A percentile compares a stretch with the other conserved stretches of the same genome.
Conservation (phyloP, 352 stramenopile genomes). For the Pythium apleroticum region DNA sequence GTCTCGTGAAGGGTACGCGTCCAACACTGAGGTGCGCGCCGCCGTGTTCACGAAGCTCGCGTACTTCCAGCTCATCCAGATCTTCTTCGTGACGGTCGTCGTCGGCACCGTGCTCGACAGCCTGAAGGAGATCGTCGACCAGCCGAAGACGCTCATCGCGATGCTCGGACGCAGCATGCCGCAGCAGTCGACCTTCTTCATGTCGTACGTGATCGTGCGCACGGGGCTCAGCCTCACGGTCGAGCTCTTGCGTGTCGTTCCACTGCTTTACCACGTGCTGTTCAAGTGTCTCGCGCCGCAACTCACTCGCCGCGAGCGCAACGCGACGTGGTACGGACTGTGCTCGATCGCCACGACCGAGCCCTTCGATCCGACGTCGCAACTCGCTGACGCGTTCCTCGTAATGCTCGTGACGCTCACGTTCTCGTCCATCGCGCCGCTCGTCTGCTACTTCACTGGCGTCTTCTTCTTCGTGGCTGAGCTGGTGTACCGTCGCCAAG, state of each 20-base stretch:
- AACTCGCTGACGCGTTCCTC: slow-evolving; percentile 64
- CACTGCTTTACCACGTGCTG: slow-evolving; percentile 43
- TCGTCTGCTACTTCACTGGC: slow-evolving; percentile 75
- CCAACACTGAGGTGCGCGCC: slow-evolving; percentile 60
- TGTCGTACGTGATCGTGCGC: slow-evolving; percentile 77
- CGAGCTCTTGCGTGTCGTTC: slow-evolving; percentile 64
- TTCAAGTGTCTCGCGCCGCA: slow-evolving; percentile 63
- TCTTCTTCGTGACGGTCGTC: slow-evolving; percentile 81
- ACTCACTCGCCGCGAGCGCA: slow-evolving; percentile 56
- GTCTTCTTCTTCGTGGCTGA: slow-evolving; percentile 74
- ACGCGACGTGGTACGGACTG: slow-evolving; percentile 57
- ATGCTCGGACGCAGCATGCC: slow-evolving; percentile 79
- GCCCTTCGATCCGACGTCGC: slow-evolving; percentile 57
- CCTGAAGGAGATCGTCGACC: slow-evolving; percentile 67
- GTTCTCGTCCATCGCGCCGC: slow-evolving; percentile 75
- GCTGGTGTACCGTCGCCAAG: slow-evolving; percentile 65
- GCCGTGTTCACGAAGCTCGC: slow-evolving; percentile 74
- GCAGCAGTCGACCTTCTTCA: slow-evolving; percentile 84
- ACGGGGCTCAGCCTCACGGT: slow-evolving; percentile 58
- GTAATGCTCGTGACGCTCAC: slow-evolving; percentile 73
- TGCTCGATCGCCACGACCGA: slow-evolving; percentile 47
- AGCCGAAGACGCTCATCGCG: slow-evolving; percentile 60
- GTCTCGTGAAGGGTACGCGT: slow-evolving; percentile 62
- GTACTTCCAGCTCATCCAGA: slow-evolving; percentile 83
- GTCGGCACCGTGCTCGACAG: slow-evolving; percentile 77